Percentiles rank a stretch among this genome's conserved stretches.
phyloP scores from a whole-genome alignment of 169 alveolate species.

The Eimeria praecox region DNA sequence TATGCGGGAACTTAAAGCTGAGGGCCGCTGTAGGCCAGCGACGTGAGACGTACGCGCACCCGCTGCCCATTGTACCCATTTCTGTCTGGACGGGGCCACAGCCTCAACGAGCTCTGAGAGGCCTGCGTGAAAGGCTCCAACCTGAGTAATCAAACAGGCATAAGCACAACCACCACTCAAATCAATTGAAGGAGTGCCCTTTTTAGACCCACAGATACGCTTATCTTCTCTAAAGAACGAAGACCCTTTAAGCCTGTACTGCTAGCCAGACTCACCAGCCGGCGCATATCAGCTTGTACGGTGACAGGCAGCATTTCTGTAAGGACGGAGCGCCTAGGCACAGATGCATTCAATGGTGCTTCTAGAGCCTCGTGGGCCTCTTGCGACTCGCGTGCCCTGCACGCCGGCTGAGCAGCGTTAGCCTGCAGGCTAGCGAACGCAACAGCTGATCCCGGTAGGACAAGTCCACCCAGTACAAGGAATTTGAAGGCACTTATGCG shows the following conservation, averaged over 20 bases:
- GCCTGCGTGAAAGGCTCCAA: conserved; percentile 31
- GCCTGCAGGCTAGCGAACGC: conserved; percentile 57
- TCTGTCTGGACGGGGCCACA: conserved; percentile 59
- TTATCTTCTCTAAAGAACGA: neutral
- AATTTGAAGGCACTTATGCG: conserved; percentile 83
- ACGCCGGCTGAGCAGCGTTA: neutral
- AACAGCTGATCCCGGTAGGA: conserved; percentile 72
- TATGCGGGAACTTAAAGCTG: conserved; percentile 35
- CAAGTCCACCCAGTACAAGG: conserved; percentile 78
- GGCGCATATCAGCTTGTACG: conserved; percentile 22
- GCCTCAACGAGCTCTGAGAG: conserved; percentile 52
- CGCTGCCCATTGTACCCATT: conserved; percentile 60
- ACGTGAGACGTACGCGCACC: conserved; percentile 40
- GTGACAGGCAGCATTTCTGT: conserved; percentile 2
- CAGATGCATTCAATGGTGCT: neutral
- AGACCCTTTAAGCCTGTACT: neutral
- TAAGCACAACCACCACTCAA: neutral
- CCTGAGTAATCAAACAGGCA: conserved; percentile 7
- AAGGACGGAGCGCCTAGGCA: conserved; percentile 18
- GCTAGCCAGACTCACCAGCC: conserved; percentile 32
- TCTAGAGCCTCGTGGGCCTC: neutral
- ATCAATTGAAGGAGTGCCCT: neutral
- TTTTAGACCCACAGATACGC: neutral
- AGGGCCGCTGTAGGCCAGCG: conserved; percentile 36
- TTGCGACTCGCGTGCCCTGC: neutral